Evolutionary conservation across 805 yeast genomes (phyloP), one percentile per base, ranked within the genome.

Genomic region (Saccharomycopsis guyanensis): DNA sequence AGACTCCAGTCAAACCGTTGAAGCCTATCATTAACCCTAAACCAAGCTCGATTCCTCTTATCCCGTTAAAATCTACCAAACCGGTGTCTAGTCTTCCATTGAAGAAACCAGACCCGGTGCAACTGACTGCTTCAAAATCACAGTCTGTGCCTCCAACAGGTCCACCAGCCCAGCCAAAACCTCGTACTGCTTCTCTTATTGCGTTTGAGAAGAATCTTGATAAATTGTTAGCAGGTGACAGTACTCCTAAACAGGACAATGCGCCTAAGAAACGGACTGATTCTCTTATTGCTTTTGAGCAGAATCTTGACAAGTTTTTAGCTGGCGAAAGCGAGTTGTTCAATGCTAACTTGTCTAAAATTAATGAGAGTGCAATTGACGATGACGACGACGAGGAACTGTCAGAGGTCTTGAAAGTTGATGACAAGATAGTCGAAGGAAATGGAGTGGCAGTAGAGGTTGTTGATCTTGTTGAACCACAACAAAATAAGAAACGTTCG

Each of bases 51-150:
- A 51, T 51, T 35, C 49, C 53, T 6, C 48, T 54, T 12, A 48
- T 52, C 13, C 53, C 60, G 12, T 51, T 55, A 12, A 52, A 52
- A 53, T 38, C 53, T 46, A 16, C 47, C 42, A 43, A 37, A 8
- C 19, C 37, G 19, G 37, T 33, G 37, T 5, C 18, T 6, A 15
- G 10, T 10, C 19, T 12, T 6, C 32, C 13, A 10, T 13, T 27
- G 12, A 27, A 27, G 13, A 13, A 8, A 27, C 32, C 32, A 13
- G 32, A 27, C 8, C 32, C 32, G 13, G 13, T 10, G 13, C n/a
- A n/a, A n/a, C 29, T 25, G 10, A 10, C 29, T 10, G 29, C 6
- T 6, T 6, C 29, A 6, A 43, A 38, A 18, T 16, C 41, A 32
- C 31, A 15, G 32, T 23, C 40, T 12, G 15, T 40, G 31, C 35